Evolutionary conservation across 2,329 filamentous ascomycete species (phyloP), one percentile per base, ranked within the genome.

Genomic region (Exserohilum turcica): DNA sequence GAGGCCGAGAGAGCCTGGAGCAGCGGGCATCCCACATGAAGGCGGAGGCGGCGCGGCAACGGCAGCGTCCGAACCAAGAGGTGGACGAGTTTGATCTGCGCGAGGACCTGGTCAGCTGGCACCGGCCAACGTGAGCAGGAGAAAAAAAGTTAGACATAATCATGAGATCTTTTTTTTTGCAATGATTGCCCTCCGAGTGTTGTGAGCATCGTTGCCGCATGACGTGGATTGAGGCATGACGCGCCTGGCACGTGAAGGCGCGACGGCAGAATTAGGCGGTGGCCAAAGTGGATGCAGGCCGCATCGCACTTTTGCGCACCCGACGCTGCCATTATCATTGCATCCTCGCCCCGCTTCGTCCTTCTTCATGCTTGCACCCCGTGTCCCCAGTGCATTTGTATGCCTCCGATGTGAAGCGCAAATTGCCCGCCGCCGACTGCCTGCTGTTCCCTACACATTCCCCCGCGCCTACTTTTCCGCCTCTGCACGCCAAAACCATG

Each of bases 31-130:
- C 74, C 50, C 72, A 77, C 54, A 74, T 78, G 69, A 74, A 77
- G 57, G 68, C 63, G 3, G 74, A 76, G 42, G 71, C 72, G 13
- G 69, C 77, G 51, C 60, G 64, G 49, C 66, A 70, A 42, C 65
- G 70, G 27, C 63, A 70, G 40, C 73, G 71, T 50, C 66, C 66
- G 16, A 63, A 69, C 12, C 73, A 76, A 28, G 79, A 81, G 60
- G 68, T 80, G 28, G 76, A 80, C 43, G 79, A 82, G 63, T 76
- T 80, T 51, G 77, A 80, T 39, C 60, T 80, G 37, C 67, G 79
- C 40, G 77, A 80, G 32, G 78, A 81, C 60, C 50, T 81, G 57
- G 70, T 75, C 42, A 79, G 77, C 49, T 81, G 79, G 79, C 69
- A 63, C 29, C 65, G 79, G 16, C 60, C 63, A 16, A 57, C 59